phyloP scores from a whole-genome alignment of 345 rosid species.

The Conringia planisiliqua region DNA sequence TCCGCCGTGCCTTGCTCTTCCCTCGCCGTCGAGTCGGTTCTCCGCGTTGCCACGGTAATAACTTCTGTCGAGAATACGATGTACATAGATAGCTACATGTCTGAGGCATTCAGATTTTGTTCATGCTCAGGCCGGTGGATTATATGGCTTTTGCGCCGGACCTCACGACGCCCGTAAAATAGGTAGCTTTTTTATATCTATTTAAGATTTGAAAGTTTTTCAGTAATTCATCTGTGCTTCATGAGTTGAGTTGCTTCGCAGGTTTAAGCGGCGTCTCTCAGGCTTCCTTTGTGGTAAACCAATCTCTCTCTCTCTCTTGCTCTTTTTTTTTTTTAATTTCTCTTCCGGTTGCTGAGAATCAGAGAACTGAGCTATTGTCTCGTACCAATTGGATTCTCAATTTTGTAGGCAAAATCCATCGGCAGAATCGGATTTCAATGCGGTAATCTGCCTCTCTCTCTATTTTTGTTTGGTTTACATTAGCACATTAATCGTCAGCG shows the following conservation, averaged over 20 bases:
- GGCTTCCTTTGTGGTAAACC: conserved; percentile 67
- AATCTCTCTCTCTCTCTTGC: not conserved
- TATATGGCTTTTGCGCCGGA: conserved; percentile 65
- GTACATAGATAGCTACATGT: not conserved
- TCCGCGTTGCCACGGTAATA: conserved; percentile 61
- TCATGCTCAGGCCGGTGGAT: conserved; percentile 62
- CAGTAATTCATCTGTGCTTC: not conserved
- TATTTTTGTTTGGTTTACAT: not conserved
- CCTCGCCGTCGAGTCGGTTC: conserved; percentile 55
- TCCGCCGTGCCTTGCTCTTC: conserved; percentile 76
- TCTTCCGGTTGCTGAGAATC: not conserved
- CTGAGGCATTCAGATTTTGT: not conserved
- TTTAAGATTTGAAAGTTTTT: not conserved
- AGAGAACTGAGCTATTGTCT: not conserved
- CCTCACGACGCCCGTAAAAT: conserved; percentile 56
- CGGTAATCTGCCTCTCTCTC: conserved; percentile 44
- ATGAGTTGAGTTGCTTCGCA: conserved; percentile 9
- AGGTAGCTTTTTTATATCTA: conserved; percentile 37
- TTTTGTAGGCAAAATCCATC: conserved; percentile 55
- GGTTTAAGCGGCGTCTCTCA: conserved; percentile 63
- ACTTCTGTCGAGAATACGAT: not conserved
- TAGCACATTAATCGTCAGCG: not conserved
- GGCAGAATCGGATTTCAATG: conserved; percentile 61
- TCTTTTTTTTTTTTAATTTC: not conserved
- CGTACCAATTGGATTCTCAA: not conserved